Percentiles rank a stretch among this genome's conserved stretches.
phyloP scores from a whole-genome alignment of 2,329 filamentous ascomycete genomes.

The Bipolaris bicolor region DNA sequence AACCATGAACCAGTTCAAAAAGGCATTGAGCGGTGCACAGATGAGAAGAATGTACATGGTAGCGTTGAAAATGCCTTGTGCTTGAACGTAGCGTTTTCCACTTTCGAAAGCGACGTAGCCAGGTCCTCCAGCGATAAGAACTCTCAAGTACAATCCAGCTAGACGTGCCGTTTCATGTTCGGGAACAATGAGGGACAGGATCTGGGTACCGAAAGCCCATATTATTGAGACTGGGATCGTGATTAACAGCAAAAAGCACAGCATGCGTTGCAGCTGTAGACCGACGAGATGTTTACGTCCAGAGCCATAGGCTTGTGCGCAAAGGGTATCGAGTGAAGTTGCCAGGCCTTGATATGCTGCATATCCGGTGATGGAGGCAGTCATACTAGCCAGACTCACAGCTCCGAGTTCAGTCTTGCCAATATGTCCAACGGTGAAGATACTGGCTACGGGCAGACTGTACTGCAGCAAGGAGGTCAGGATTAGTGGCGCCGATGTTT shows the following conservation, averaged over 20 bases:
- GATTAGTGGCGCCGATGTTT: slow-evolving; percentile 54
- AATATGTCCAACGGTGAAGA: slow-evolving; percentile 59
- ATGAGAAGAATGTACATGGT: slow-evolving; percentile 83
- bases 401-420: slow-evolving; percentile 57
- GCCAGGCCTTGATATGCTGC: slow-evolving; percentile 68
- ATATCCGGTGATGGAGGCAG: slow-evolving; percentile 57
- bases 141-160: slow-evolving; percentile 74
- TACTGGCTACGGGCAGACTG: slow-evolving; percentile 53
- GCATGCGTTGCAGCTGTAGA: slow-evolving; percentile 80
- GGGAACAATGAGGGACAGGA: slow-evolving; percentile 70
- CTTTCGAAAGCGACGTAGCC: slow-evolving; percentile 78
- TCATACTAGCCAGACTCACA: slow-evolving; percentile 57
- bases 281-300: slow-evolving; percentile 89
- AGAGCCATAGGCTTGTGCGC: slow-evolving; percentile 91
- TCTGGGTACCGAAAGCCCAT: slow-evolving; percentile 71
- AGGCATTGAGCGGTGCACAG: slow-evolving; percentile 79
- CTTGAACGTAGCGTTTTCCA: slow-evolving; percentile 86
- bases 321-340: slow-evolving; percentile 89
- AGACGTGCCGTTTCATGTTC: slow-evolving; percentile 72
- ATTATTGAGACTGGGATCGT: slow-evolving; percentile 74
- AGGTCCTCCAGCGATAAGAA: slow-evolving; percentile 73
- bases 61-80: slow-evolving; percentile 83
- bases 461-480: slow-evolving; percentile 59
- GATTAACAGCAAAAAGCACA: slow-evolving; percentile 74
- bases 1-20: slow-evolving; percentile 82